Conservation (phyloP, 768 basidiomycete species). For the Russula compacta region DNA sequence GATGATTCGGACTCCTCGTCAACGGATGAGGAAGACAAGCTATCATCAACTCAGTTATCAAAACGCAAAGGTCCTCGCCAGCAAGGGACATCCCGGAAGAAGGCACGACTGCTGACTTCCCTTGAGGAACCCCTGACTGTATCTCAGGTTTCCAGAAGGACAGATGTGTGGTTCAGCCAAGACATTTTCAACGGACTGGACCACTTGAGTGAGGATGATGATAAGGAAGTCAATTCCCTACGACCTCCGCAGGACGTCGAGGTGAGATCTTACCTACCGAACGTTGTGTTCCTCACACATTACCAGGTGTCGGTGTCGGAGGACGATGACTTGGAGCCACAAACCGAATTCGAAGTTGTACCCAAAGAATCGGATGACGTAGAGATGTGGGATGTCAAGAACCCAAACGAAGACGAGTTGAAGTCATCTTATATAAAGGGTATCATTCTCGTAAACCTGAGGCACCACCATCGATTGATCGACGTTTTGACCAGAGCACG, state of each 20-base stretch:
- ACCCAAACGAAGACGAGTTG: conserved; percentile 62
- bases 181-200: conserved; percentile 68
- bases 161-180: conserved; percentile 94
- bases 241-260: conserved; percentile 1
- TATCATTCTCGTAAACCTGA: conserved; percentile 29
- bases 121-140: conserved; percentile 32
- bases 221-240: conserved; percentile 21
- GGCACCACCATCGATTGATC: not conserved
- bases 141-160: conserved; percentile 39
- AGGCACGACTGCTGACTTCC: conserved; percentile 42
- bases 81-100: conserved; percentile 35
- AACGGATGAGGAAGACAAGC: conserved; percentile 38
- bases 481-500: conserved; percentile 46
- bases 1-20: conserved; percentile 38
- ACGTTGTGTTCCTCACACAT: not conserved
- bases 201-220: conserved; percentile 31
- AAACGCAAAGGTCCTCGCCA: conserved; percentile 36
- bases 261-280: conserved; percentile 6
- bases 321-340: conserved; percentile 27
- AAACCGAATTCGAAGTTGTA: conserved; percentile 68
- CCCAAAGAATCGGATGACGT: conserved; percentile 46
- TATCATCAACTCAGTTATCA: conserved; percentile 16
- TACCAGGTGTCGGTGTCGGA: not conserved
- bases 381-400: conserved; percentile 74
- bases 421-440: conserved; percentile 61